These are phyloP conservation scores for Echinochloa phyllopogon DNA, from an alignment of 176 grass and related monocot species.

Conservation along the genomic window DNA sequence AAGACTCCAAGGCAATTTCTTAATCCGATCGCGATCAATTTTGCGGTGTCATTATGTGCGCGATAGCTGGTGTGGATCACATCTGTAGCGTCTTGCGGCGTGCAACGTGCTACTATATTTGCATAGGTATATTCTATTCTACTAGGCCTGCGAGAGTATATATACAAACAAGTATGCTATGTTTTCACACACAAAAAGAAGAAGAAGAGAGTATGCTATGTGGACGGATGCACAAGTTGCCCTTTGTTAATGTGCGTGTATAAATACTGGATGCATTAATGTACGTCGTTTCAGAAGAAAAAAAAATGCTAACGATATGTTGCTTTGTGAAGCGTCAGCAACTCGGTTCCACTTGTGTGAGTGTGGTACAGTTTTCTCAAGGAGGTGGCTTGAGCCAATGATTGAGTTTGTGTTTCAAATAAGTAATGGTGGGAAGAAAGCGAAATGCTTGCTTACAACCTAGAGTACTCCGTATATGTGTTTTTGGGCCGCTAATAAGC, in stretches of 20 bases:
- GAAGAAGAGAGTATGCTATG: no score
- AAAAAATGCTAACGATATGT: neutral
- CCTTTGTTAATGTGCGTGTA: neutral
- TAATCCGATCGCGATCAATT: conserved; percentile 25
- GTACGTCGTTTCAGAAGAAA: neutral
- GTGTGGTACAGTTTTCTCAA: neutral
- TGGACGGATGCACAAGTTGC: conserved; percentile 1
- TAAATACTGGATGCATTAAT: neutral
- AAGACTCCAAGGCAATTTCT: conserved; percentile 13
- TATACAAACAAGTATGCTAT: no score
- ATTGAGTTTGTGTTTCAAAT: neutral
- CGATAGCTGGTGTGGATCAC: neutral
- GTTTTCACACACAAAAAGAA: no score
- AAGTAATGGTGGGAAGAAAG: no score
- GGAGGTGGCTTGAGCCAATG: neutral
- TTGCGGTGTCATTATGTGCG: neutral
- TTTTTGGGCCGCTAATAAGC: no score
- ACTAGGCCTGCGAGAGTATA: neutral
- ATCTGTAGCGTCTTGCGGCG: neutral
- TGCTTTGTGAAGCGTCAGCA: conserved; percentile 7
- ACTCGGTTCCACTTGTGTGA: neutral
- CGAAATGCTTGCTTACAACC: no score
- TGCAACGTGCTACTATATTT: neutral
- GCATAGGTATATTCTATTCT: neutral
- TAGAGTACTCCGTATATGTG: no score